phyloP scores from a whole-genome alignment of 305 asterid genomes.

The Striga hermonthica region DNA sequence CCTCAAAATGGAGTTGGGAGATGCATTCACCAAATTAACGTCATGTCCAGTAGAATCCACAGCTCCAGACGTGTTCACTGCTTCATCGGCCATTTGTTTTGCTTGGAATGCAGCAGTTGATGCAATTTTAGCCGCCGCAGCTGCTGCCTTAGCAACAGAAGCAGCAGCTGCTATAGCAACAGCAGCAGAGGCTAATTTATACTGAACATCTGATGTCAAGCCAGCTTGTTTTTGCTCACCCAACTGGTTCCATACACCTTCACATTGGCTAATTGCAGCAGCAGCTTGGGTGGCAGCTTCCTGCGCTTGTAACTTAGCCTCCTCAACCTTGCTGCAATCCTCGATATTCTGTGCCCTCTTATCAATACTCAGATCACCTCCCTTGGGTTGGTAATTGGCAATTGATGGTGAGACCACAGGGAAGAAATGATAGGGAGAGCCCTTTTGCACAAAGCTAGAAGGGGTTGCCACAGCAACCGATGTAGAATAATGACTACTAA shows the following conservation, averaged over 20 bases:
- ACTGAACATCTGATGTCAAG: constrained; percentile 60
- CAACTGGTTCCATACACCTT: constrained; percentile 77
- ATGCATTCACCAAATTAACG: constrained; percentile 46
- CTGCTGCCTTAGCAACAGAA: constrained; percentile 97
- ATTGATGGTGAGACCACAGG: constrained; percentile 38
- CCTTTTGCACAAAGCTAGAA: constrained; percentile 46
- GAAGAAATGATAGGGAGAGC: constrained; percentile 43
- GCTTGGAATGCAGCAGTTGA: constrained; percentile 81
- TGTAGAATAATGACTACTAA: constrained; percentile 55
- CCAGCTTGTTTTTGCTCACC: constrained; percentile 59
- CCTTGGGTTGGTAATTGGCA: constrained; percentile 45
- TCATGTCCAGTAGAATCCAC: constrained; percentile 31
- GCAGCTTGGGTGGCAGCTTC: constrained; percentile 84
- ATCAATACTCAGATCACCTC: constrained; percentile 42
- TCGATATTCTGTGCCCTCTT: constrained; percentile 44
- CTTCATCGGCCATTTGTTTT: constrained; percentile 88
- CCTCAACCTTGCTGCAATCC: constrained; percentile 63
- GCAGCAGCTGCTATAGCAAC: constrained; percentile 89
- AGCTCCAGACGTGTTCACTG: constrained; percentile 43
- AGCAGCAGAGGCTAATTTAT: constrained; percentile 82
- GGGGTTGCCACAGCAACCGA: constrained; percentile 61
- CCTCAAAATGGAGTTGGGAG: constrained; percentile 60
- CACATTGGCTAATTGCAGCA: constrained; percentile 73
- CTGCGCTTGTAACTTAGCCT: constrained; percentile 81
- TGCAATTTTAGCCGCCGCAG: constrained; percentile 97